Conservation (phyloP, 2,329 filamentous ascomycete genomes). For the Westerdykella sp. region DNA sequence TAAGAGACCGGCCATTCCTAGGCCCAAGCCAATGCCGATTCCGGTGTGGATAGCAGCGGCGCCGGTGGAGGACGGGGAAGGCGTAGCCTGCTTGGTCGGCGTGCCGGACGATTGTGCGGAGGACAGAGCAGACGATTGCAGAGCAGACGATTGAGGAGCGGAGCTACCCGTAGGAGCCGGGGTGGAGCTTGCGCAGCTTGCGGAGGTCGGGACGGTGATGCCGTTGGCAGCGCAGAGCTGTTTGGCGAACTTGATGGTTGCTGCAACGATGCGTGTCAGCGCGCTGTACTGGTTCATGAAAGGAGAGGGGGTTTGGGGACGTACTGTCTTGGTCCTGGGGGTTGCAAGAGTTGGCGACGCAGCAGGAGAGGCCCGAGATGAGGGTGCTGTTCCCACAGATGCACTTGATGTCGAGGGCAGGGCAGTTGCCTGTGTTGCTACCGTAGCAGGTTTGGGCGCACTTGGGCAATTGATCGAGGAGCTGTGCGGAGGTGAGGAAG, state of each 20-base stretch:
- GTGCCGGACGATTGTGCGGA: neutral
- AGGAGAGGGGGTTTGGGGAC: constrained; percentile 4
- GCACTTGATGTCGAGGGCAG: constrained; percentile 36
- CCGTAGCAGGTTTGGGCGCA: constrained; percentile 35
- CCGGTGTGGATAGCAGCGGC: constrained; percentile 20
- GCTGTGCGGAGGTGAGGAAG: constrained; percentile 19
- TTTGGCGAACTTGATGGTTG: constrained; percentile 38
- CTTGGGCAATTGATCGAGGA: constrained; percentile 14
- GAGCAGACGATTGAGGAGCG: constrained; percentile 7
- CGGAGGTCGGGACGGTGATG: constrained; percentile 35
- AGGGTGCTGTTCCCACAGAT: constrained; percentile 37
- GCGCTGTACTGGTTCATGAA: neutral
- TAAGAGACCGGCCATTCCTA: constrained; percentile 23
- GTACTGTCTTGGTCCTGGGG: constrained; percentile 29
- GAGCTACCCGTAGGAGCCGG: constrained; percentile 18
- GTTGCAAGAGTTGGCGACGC: constrained; percentile 34
- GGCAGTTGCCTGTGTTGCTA: constrained; percentile 34
- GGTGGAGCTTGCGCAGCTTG: constrained; percentile 31
- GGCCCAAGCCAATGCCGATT: constrained; percentile 19
- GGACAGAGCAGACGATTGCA: neutral
- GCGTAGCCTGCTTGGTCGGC: neutral
- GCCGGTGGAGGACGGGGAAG: constrained; percentile 7
- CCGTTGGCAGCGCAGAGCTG: constrained; percentile 36
- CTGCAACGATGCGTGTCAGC: constrained; percentile 17
- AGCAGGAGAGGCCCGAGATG: constrained; percentile 38